phyloP scores from a whole-genome alignment of 1,139 yeast genomes.

The Debaryomyces psychrophilus region DNA sequence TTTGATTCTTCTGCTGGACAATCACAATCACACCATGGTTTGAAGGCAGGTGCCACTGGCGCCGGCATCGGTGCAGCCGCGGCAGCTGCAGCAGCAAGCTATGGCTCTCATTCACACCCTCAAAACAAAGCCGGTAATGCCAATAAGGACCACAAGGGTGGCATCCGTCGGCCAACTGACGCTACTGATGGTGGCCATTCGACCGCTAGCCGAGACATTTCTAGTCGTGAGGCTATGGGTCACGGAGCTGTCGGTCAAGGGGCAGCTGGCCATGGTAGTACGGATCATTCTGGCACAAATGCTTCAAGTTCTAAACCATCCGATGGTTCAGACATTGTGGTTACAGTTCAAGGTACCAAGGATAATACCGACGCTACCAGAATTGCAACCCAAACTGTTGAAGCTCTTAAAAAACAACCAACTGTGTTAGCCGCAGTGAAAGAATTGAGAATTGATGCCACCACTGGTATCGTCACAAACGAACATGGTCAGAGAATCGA shows the following conservation, averaged over 20 bases:
- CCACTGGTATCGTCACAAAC: constrained; percentile 35
- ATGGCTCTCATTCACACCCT: constrained; percentile 13
- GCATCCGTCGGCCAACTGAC: not conserved
- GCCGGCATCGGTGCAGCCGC: constrained; percentile 16
- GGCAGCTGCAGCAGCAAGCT: constrained; percentile 16
- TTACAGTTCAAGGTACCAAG: constrained; percentile 35
- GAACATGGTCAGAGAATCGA: constrained; percentile 25
- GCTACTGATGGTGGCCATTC: not conserved
- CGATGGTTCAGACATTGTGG: constrained; percentile 21
- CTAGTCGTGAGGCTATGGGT: not conserved
- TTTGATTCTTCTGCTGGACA: constrained; percentile 7
- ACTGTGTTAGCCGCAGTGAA: constrained; percentile 27
- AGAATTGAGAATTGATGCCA: constrained; percentile 36
- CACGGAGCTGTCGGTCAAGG: constrained; percentile 12
- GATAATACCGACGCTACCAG: constrained; percentile 31
- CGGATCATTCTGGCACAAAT: constrained; percentile 7
- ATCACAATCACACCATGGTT: not conserved
- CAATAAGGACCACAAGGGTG: constrained; percentile 1
- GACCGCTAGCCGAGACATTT: not conserved
- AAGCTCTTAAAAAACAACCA: constrained; percentile 29
- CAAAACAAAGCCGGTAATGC: constrained; percentile 5
- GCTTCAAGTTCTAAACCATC: not conserved
- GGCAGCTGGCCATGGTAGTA: constrained; percentile 15
- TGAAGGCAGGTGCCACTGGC: constrained; percentile 11
- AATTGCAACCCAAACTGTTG: constrained; percentile 36